Evolutionary conservation across 768 basidiomycete genomes (phyloP).

Genomic region (Neoboletus brunneissimus): DNA sequence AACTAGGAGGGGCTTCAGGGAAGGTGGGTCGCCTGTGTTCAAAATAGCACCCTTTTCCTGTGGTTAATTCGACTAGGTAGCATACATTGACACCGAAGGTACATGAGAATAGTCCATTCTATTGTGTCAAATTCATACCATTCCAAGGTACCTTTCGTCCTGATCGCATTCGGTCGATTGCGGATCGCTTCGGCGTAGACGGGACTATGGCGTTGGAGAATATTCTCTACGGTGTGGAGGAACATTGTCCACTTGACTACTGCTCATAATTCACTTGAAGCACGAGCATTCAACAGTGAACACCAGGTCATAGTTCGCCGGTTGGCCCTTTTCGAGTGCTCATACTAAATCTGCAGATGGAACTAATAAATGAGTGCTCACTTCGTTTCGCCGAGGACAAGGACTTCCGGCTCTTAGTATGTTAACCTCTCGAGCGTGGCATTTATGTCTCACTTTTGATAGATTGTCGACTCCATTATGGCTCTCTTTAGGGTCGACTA

Average conservation of each 20-base stretch:
- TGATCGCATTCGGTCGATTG: constrained; percentile 86
- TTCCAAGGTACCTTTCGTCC: constrained; percentile 88
- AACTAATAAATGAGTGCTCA: constrained; percentile 86
- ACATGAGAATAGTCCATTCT: not conserved
- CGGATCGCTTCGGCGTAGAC: constrained; percentile 93
- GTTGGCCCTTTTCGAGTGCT: not conserved
- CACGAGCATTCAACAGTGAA: constrained; percentile 88
- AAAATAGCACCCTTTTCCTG: constrained; percentile 1
- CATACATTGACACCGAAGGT: constrained; percentile 90
- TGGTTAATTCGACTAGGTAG: constrained; percentile 50
- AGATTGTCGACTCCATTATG: constrained; percentile 98
- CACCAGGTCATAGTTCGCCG: constrained; percentile 59
- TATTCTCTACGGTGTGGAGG: constrained; percentile 72
- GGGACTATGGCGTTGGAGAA: constrained; percentile 85
- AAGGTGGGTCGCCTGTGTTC: constrained; percentile 47
- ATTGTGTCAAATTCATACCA: constrained; percentile 21
- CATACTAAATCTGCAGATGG: constrained; percentile 56
- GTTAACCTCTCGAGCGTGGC: not conserved
- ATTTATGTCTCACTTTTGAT: constrained; percentile 10
- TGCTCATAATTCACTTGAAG: constrained; percentile 38
- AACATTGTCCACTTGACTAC: not conserved
- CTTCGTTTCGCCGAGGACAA: constrained; percentile 88
- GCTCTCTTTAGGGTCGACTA: constrained; percentile 93
- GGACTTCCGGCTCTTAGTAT: constrained; percentile 69
- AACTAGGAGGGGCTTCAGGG: constrained; percentile 87